Evolutionary conservation across 768 basidiomycete species (phyloP).

Genomic region (Auricularia heimuer): DNA sequence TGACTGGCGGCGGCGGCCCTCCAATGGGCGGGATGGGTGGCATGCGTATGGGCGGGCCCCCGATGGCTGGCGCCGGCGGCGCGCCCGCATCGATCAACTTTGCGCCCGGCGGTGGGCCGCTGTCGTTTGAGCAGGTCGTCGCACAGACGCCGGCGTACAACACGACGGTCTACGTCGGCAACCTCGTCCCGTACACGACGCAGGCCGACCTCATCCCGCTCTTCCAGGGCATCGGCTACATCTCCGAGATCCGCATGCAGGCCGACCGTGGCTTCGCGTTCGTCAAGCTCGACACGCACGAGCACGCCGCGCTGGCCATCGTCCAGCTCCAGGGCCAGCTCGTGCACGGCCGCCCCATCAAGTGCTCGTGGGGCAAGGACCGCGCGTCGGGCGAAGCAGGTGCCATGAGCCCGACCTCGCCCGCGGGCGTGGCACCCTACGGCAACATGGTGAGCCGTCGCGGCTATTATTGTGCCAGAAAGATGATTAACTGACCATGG

Average conservation of each 20-base stretch:
- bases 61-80: slow-evolving; percentile 32
- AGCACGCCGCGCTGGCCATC: slow-evolving; percentile 97
- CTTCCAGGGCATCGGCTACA: slow-evolving; percentile 97
- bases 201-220: slow-evolving; percentile 96
- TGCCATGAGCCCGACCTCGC: slow-evolving; percentile 53
- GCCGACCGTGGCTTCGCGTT: slow-evolving; percentile 98
- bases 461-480: neutral
- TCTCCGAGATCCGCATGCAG: slow-evolving; percentile 98
- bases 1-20: slow-evolving; percentile 5
- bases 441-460: slow-evolving; percentile 59
- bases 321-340: slow-evolving; percentile 94
- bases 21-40: slow-evolving; percentile 8
- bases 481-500: slow-evolving; percentile 1
- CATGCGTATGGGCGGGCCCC: slow-evolving; percentile 24
- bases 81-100: slow-evolving; percentile 89
- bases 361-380: slow-evolving; percentile 99
- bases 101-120: slow-evolving; percentile 57
- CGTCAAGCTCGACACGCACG: slow-evolving; percentile 96
- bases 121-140: slow-evolving; percentile 89
- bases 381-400: slow-evolving; percentile 53
- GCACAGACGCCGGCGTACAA: slow-evolving; percentile 91
- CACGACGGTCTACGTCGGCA: slow-evolving; percentile 95
- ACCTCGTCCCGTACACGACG: slow-evolving; percentile 93
- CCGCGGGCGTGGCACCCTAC: slow-evolving; percentile 43
- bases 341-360: slow-evolving; percentile 95